Evolutionary conservation across 2,329 filamentous ascomycete genomes (phyloP).

Genomic region (Mycosphaerella arachidis): DNA sequence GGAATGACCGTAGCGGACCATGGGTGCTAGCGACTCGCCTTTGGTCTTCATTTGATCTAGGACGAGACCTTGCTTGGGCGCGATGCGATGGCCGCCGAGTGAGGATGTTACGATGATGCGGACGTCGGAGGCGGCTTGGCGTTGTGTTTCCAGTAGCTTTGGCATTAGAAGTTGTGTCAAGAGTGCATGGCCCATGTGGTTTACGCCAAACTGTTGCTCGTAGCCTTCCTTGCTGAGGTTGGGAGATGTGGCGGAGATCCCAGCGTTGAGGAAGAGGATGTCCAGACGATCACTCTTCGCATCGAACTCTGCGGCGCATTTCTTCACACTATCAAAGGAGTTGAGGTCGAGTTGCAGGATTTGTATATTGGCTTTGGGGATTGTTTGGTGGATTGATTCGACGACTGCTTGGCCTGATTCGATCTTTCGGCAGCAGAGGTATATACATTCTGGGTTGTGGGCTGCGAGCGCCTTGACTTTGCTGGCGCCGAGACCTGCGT

Average conservation of each 20-base stretch:
- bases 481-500: constrained; percentile 46
- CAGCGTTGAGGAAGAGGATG: constrained; percentile 43
- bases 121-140: constrained; percentile 37
- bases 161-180: constrained; percentile 26
- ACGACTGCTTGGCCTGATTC: constrained; percentile 42
- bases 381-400: constrained; percentile 33
- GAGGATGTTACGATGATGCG: constrained; percentile 37
- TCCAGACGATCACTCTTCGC: constrained; percentile 35
- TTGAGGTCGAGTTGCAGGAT: constrained; percentile 48
- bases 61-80: constrained; percentile 17
- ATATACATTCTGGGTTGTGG: constrained; percentile 44
- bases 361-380: constrained; percentile 37
- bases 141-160: constrained; percentile 41
- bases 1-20: constrained; percentile 40
- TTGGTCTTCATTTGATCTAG: constrained; percentile 20
- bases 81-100: constrained; percentile 2
- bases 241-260: constrained; percentile 32
- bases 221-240: constrained; percentile 35
- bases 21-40: constrained; percentile 5
- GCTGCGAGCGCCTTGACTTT: constrained; percentile 42
- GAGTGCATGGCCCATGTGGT: constrained; percentile 29
- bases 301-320: constrained; percentile 35
- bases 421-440: constrained; percentile 43
- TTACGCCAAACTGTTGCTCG: constrained; percentile 34
- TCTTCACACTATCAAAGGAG: constrained; percentile 44